Conservation (phyloP, 73 alveolate genomes). For the Diophrys appendiculata region DNA sequence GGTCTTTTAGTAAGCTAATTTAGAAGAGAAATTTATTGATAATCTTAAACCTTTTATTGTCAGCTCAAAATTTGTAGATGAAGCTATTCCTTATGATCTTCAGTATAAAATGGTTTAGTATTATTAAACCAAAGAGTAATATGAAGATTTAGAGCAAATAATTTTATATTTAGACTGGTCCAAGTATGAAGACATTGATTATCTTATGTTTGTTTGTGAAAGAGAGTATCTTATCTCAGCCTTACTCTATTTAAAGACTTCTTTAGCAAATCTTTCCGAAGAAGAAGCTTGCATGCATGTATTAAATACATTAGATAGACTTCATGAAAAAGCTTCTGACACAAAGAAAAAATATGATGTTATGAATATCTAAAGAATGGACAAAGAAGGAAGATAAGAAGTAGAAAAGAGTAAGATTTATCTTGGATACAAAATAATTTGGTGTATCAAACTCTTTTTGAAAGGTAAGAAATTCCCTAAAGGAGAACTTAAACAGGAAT, state of each 20-base stretch:
- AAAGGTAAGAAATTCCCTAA: constrained; percentile 54
- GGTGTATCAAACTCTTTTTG: constrained; percentile 53
- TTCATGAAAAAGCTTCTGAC: no score
- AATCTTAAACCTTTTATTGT: constrained; percentile 56
- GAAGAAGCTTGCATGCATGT: not conserved
- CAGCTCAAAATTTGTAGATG: constrained; percentile 34
- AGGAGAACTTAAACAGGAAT: constrained; percentile 22
- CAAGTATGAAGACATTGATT: constrained; percentile 16
- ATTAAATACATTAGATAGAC: not conserved
- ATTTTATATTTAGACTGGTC: constrained; percentile 28
- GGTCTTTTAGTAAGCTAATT: constrained; percentile 28
- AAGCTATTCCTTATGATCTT: constrained; percentile 31
- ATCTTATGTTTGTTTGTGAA: constrained; percentile 22
- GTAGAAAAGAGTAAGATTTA: constrained; percentile 27
- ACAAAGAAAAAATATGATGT: constrained; percentile 2
- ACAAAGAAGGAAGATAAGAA: constrained; percentile 3
- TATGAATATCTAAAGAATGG: constrained; percentile 3
- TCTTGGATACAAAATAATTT: constrained; percentile 54
- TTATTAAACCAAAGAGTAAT: constrained; percentile 38
- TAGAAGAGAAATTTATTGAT: constrained; percentile 38
- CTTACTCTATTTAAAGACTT: constrained; percentile 44
- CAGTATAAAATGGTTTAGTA: constrained; percentile 13
- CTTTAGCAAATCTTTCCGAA: not conserved
- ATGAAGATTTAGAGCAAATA: constrained; percentile 36
- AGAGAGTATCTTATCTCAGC: constrained; percentile 41